Evolutionary conservation across 2,329 filamentous ascomycete genomes (phyloP).

Genomic region (Calcarisporium arbuscula): DNA sequence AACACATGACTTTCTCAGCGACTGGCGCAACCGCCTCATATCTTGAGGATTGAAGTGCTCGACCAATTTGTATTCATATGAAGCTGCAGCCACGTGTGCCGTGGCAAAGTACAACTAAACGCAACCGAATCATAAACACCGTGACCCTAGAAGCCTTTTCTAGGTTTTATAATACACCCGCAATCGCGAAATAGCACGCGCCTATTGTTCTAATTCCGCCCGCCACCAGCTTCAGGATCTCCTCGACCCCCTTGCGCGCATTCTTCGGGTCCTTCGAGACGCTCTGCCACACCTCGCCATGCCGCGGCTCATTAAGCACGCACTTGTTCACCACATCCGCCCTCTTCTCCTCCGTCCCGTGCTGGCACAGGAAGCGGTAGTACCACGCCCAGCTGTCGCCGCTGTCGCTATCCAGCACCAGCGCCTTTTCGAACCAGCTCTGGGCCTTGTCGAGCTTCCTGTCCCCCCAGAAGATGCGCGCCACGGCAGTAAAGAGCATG

Average conservation of each 20-base stretch:
- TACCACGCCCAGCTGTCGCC: slow-evolving; percentile 99
- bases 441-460: slow-evolving; percentile 87
- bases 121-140: too few relatives aligned
- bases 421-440: slow-evolving; percentile 95
- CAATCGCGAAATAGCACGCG: too few relatives aligned
- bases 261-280: slow-evolving; percentile 83
- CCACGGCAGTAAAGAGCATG: slow-evolving; percentile 81
- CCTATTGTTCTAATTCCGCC: slow-evolving; percentile 31
- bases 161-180: too few relatives aligned
- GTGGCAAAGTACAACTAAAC: too few relatives aligned
- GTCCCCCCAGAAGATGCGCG: slow-evolving; percentile 94
- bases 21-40: too few relatives aligned
- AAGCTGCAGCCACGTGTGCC: too few relatives aligned
- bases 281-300: slow-evolving; percentile 87
- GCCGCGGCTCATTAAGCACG: slow-evolving; percentile 74
- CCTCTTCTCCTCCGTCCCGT: slow-evolving; percentile 91
- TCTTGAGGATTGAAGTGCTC: too few relatives aligned
- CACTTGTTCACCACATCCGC: slow-evolving; percentile 78
- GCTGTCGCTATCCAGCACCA: slow-evolving; percentile 76
- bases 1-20: too few relatives aligned
- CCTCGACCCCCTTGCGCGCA: slow-evolving; percentile 66
- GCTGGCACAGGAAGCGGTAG: slow-evolving; percentile 84
- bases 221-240: slow-evolving; percentile 76
- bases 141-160: too few relatives aligned
- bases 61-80: too few relatives aligned